A percentile compares a stretch with the other conserved stretches of the same genome.
Conservation (phyloP, 805 yeast species). For the Nakazawaea anatomiae region DNA sequence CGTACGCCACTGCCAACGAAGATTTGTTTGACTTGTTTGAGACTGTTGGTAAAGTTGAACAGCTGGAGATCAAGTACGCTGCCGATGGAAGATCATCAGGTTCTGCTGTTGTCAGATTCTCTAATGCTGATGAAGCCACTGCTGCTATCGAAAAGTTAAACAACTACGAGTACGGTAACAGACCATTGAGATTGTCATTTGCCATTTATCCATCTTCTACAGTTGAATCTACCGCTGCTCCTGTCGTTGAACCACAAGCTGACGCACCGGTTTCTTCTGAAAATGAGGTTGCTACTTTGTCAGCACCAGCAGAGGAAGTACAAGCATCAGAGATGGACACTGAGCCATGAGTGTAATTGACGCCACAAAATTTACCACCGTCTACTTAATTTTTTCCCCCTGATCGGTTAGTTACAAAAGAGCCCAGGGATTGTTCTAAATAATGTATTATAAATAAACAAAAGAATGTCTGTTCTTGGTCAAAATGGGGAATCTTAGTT, state of each 20-base stretch:
- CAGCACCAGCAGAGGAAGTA: not conserved
- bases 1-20: conserved; percentile 81
- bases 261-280: not conserved
- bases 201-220: conserved; percentile 31
- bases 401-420: too few species aligned
- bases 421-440: too few species aligned
- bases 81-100: conserved; percentile 69
- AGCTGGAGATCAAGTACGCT: conserved; percentile 70
- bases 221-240: not conserved
- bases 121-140: conserved; percentile 60
- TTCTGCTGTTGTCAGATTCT: conserved; percentile 78
- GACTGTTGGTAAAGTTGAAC: conserved; percentile 68
- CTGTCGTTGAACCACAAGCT: not conserved
- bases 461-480: not conserved
- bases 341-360: not conserved
- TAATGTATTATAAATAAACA: not conserved
- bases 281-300: not conserved
- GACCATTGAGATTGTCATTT: conserved; percentile 62
- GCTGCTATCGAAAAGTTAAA: conserved; percentile 69
- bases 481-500: not conserved
- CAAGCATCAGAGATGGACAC: not conserved
- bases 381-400: too few species aligned
- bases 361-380: too few species aligned
- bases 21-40: conserved; percentile 84
- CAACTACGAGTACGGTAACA: conserved; percentile 79